Evolutionary conservation across 2,329 filamentous ascomycete species (phyloP).

Genomic region (Pseudogymnoascus sp.): DNA sequence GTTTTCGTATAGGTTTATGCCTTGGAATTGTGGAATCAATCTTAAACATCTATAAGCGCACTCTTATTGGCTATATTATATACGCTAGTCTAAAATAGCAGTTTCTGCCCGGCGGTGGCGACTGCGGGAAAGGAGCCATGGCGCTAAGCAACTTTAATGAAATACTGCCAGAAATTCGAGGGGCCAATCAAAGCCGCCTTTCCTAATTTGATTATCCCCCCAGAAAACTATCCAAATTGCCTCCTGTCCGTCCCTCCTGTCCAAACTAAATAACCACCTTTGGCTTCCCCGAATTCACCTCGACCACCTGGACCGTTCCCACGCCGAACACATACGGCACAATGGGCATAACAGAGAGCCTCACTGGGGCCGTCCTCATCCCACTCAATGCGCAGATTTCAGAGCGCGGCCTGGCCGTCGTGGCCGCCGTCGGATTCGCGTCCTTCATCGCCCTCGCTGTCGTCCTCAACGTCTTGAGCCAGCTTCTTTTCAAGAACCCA

Average conservation of each 20-base stretch:
- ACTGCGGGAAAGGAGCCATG: neutral
- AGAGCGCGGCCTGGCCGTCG: constrained; percentile 21
- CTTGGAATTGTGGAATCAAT: neutral
- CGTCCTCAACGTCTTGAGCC: constrained; percentile 68
- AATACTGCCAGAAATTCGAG: neutral
- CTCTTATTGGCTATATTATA: neutral
- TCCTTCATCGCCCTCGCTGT: constrained; percentile 47
- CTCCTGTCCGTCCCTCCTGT: neutral
- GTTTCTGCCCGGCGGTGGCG: neutral
- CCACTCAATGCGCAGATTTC: constrained; percentile 23
- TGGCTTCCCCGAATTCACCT: neutral
- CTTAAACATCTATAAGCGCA: neutral
- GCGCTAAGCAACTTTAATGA: neutral
- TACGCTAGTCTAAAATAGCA: neutral
- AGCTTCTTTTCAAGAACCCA: constrained; percentile 72
- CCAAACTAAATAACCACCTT: neutral
- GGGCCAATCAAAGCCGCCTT: neutral
- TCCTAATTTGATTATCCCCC: neutral
- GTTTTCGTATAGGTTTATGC: neutral
- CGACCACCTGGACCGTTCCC: neutral
- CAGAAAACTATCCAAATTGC: neutral
- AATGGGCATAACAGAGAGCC: constrained; percentile 5
- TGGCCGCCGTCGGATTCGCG: constrained; percentile 20
- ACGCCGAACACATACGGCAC: neutral
- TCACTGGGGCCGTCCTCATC: neutral